Conservation (phyloP, 768 basidiomycete species). For the Suillus alpinus region DNA sequence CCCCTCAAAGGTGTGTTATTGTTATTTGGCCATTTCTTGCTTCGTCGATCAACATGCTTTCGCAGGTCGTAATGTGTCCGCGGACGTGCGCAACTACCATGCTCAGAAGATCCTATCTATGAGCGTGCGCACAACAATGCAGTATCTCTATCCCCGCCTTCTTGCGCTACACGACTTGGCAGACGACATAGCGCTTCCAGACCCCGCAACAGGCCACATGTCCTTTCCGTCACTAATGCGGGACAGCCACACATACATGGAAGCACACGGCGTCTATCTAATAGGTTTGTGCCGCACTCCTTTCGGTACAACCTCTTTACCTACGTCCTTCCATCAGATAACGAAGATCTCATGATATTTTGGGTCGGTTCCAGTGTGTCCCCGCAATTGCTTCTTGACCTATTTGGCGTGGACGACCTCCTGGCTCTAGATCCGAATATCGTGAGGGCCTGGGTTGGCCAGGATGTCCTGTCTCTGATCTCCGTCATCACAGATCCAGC, state of each 20-base stretch:
- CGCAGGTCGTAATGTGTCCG: slow-evolving; percentile 79
- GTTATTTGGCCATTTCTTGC: neutral
- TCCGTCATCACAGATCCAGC: slow-evolving; percentile 45
- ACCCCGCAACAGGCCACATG: slow-evolving; percentile 54
- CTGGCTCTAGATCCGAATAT: slow-evolving; percentile 64
- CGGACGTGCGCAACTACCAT: slow-evolving; percentile 90
- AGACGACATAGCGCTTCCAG: slow-evolving; percentile 67
- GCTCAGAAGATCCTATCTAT: slow-evolving; percentile 73
- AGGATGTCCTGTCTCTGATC: slow-evolving; percentile 3
- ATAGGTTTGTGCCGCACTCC: slow-evolving; percentile 55
- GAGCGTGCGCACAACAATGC: slow-evolving; percentile 66
- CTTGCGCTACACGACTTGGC: slow-evolving; percentile 86
- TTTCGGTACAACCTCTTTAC: neutral
- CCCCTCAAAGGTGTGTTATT: slow-evolving; percentile 77
- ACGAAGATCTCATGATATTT: slow-evolving; percentile 81
- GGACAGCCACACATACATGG: slow-evolving; percentile 82
- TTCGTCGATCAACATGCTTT: slow-evolving; percentile 5
- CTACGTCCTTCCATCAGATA: slow-evolving; percentile 50
- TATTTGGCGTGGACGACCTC: slow-evolving; percentile 84
- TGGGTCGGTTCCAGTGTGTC: slow-evolving; percentile 88
- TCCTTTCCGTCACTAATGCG: slow-evolving; percentile 78
- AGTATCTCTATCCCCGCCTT: slow-evolving; percentile 83
- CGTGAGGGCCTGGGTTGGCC: slow-evolving; percentile 40
- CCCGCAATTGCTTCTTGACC: slow-evolving; percentile 75
- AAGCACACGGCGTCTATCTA: slow-evolving; percentile 86